phyloP scores from a whole-genome alignment of 2,329 filamentous ascomycete species.

The Fusarium oxysporum region DNA sequence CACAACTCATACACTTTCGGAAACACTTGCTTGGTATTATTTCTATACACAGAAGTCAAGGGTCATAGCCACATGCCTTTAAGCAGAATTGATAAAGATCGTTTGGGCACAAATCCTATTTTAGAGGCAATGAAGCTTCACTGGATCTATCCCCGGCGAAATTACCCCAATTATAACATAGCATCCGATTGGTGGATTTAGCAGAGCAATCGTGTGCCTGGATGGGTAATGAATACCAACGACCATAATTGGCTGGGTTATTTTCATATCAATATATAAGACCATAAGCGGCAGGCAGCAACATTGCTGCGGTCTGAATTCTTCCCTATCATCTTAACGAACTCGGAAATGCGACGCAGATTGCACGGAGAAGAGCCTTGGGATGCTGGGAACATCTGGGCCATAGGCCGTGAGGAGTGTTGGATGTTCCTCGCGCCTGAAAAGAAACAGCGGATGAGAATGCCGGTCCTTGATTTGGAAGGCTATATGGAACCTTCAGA shows the following conservation, averaged over 20 bases:
- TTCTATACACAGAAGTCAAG: fast-evolving
- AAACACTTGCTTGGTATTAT: background rate
- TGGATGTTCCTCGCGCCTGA: constrained; percentile 5
- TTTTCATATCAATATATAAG: background rate
- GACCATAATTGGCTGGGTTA: background rate
- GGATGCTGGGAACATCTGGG: background rate
- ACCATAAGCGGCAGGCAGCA: background rate
- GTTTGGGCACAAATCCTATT: background rate
- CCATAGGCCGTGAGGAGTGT: background rate
- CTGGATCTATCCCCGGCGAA: background rate
- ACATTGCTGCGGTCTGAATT: background rate
- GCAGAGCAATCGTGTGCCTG: background rate
- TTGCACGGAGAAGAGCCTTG: background rate
- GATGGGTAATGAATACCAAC: background rate
- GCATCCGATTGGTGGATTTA: background rate
- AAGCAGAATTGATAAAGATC: background rate
- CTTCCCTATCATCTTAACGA: background rate
- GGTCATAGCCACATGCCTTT: too few species aligned
- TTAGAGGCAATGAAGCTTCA: background rate
- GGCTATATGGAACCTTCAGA: background rate
- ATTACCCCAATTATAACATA: background rate
- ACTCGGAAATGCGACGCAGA: background rate
- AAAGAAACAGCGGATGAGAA: background rate
- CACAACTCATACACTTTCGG: fast-evolving
- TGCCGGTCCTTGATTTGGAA: background rate